Base-by-base conservation (phyloP, 176 grass and related monocot species). In the Puya raimondii region DNA sequence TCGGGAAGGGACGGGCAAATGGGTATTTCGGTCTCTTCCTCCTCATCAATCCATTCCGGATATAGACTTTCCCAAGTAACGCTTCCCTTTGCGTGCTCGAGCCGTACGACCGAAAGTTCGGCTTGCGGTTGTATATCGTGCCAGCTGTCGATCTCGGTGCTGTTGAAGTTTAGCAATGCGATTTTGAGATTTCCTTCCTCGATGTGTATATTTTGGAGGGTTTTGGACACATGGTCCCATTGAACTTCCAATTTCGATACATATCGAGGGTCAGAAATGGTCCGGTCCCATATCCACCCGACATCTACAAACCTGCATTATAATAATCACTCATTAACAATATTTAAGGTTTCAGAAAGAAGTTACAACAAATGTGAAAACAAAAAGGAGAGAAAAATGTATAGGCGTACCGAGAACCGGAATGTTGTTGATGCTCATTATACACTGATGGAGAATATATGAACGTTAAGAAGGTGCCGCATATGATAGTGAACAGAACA, bases 11-110 rank as follows among this genome's bases (percentile, higher is more conserved):
- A 74, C 0, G 85, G 91, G 50, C 91, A 96, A 25, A 83, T 70
- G 42, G 91, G 88, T 79, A 96, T 86, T 23, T 96, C 91, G 9
- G 75, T 86, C 76, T 91, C 85, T 88, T 96, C 85, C 74, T 96
- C 91, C 79, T 96, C 91, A 64, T 96, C 91, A 42, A 96, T 96
- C 91, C 91, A 96, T 84, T 96, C 91, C 26, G 91, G 91, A 61
- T 88, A 96, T 7, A 96, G 78, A 56, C 68, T 73, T 51, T 91
- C 74, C 91, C 91, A 96, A 13, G 91, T 91, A 48, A 91, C 75
- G 61, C 74, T 83, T 63, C 82, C 76, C 18, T 90, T 80, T 42
- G 86, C 84, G 29, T 85, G 88, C 53, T 86, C 80, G 3, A 91
- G 72, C 63, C 80, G 76, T 69, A 96, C 73, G 48, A 85, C 52